These are phyloP conservation scores for Suillus alpinus DNA, from an alignment of 768 basidiomycete species.

Conservation along the genomic window DNA sequence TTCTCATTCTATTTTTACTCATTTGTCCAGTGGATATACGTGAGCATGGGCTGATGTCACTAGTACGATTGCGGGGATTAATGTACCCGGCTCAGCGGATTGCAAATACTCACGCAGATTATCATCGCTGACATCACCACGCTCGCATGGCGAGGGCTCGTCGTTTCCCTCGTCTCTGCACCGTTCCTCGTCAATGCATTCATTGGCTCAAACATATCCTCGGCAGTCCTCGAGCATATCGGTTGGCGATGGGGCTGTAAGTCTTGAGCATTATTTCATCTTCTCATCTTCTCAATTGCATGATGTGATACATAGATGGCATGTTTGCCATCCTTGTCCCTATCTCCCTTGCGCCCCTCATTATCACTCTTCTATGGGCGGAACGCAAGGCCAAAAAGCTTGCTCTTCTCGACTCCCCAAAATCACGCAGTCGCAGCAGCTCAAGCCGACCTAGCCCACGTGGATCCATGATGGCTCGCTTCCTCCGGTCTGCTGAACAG, in stretches of 20 bases:
- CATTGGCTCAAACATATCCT: slow-evolving; percentile 61
- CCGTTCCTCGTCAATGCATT: slow-evolving; percentile 65
- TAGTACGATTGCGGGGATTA: background rate
- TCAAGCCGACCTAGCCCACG: background rate
- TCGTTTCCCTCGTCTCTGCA: slow-evolving; percentile 42
- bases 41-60: slow-evolving; percentile 24
- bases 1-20: slow-evolving; percentile 17
- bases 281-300: background rate
- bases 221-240: slow-evolving; percentile 38
- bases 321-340: slow-evolving; percentile 61
- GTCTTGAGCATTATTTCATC: slow-evolving; percentile 21
- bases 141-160: slow-evolving; percentile 53
- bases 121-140: slow-evolving; percentile 63
- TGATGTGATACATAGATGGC: slow-evolving; percentile 34
- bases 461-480: slow-evolving; percentile 3
- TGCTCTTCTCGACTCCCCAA: slow-evolving; percentile 23
- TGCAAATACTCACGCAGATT: slow-evolving; percentile 63
- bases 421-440: background rate
- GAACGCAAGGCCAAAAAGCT: slow-evolving; percentile 45
- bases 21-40: slow-evolving; percentile 54
- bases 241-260: slow-evolving; percentile 73
- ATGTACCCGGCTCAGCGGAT: slow-evolving; percentile 36
- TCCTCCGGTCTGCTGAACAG: slow-evolving; percentile 25
- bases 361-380: slow-evolving; percentile 53
- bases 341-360: slow-evolving; percentile 47